Evolutionary conservation across 2,329 filamentous ascomycete genomes (phyloP), one percentile per base, ranked within the genome.

Genomic region (Lasiodiplodia citricola): DNA sequence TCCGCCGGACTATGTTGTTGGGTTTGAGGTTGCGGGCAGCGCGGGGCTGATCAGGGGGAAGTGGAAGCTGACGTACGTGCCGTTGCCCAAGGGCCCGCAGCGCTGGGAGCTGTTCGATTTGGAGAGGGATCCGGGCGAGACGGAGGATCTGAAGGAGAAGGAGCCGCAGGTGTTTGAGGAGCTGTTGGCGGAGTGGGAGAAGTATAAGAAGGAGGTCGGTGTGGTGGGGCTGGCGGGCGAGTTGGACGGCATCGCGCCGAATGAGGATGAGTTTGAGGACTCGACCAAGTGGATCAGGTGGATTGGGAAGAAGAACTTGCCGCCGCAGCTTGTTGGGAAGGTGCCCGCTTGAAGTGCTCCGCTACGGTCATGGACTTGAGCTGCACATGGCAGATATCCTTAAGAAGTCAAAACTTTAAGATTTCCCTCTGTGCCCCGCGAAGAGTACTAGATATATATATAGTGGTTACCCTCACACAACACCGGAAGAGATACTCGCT

Each of bases 151-250:
- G 28, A 50, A 47, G 23, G 60, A 67, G 44, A 25, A 52, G 55
- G 38, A 66, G 41, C 41, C 25, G 28, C 4, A 38, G 25, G 16
- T 67, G 28, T 60, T 57, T 38, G 54, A 25, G 21, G 65, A 52
- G 54, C 7, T 67, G 38, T 11, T 67, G 65, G 65, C 11, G 5
- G 52, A 58, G 65, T 67, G 55, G 65, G 65, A 67, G 28, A 51
- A 41, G 65, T 67, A 67, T 13, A 73, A 73, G 66, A 21, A 68
- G 44, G 66, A 68, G 44, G 66, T 68, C 14, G 66, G 66, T 7
- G 66, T 68, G 21, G 66, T 68, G 1, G 66, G 66, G 21, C 23
- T 62, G 44, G 66, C 47, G 31, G 65, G 65, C 8, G 65, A 67
- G 25, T 11, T 58, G 8, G 54, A 67, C 5, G 54, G 41, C 1